Evolutionary conservation across 2,329 filamentous ascomycete species (phyloP).

Genomic region (Fusarium oxysporum): DNA sequence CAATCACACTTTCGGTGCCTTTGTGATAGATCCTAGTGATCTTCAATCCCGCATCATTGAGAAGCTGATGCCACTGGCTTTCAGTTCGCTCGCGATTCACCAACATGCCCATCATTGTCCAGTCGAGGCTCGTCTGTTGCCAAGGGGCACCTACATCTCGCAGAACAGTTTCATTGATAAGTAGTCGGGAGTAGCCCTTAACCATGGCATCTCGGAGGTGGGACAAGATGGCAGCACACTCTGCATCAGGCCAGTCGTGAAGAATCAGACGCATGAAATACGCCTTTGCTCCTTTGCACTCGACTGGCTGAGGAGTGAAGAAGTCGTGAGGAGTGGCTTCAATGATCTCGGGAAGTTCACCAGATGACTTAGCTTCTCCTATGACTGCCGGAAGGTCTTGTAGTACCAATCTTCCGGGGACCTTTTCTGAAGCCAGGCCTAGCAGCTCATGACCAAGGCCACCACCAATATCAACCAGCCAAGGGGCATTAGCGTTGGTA

Average conservation of each 20-base stretch:
- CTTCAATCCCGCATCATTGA: constrained; percentile 17
- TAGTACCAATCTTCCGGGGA: constrained; percentile 4
- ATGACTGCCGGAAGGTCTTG: constrained; percentile 26
- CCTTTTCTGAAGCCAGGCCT: neutral
- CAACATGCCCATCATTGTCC: constrained; percentile 38
- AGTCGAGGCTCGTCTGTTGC: constrained; percentile 46
- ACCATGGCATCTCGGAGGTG: constrained; percentile 32
- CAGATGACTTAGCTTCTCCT: constrained; percentile 4
- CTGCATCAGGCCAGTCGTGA: constrained; percentile 60
- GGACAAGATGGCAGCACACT: constrained; percentile 48
- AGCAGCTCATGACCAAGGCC: constrained; percentile 23
- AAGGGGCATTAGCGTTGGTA: neutral
- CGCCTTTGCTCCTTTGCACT: constrained; percentile 49
- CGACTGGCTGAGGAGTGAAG: constrained; percentile 38
- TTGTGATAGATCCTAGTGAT: constrained; percentile 24
- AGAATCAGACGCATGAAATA: constrained; percentile 61
- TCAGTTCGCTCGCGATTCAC: constrained; percentile 41
- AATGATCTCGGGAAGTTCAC: constrained; percentile 1
- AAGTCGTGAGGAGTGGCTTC: constrained; percentile 39
- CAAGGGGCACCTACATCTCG: constrained; percentile 22
- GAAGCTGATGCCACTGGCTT: constrained; percentile 31
- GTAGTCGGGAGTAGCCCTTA: constrained; percentile 33
- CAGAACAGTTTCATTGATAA: constrained; percentile 35
- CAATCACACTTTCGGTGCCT: constrained; percentile 21
- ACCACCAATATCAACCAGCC: constrained; percentile 27